Percentiles rank a stretch among this genome's conserved stretches.
Conservation (phyloP, 768 basidiomycete species). For the Leccinum ochraceum region DNA sequence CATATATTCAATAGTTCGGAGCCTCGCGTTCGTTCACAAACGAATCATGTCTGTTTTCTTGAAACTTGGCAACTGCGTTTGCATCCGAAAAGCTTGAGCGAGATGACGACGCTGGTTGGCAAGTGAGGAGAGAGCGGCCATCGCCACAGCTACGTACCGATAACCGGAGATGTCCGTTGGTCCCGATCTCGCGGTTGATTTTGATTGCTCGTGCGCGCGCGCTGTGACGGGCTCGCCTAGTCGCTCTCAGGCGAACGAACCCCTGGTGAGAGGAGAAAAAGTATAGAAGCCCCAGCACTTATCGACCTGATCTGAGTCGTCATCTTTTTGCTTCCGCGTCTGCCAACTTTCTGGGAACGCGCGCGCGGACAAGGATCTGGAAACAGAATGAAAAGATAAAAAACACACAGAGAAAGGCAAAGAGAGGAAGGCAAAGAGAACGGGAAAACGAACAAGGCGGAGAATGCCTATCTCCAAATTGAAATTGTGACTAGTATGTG, state of each 20-base stretch:
- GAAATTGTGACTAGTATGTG: constrained; percentile 16
- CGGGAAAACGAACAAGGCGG: not conserved
- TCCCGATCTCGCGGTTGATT: not conserved
- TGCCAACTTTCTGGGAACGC: constrained; percentile 1
- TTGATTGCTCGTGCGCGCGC: not conserved
- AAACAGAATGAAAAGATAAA: not conserved
- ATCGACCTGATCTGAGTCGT: constrained; percentile 7
- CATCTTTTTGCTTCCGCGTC: not conserved
- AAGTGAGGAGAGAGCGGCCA: not conserved
- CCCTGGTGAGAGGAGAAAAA: not conserved
- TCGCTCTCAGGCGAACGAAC: not conserved
- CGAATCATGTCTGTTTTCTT: not conserved
- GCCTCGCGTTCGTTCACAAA: not conserved
- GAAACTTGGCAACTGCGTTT: not conserved
- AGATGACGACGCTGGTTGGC: not conserved
- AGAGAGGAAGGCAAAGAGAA: not conserved
- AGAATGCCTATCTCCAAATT: not conserved
- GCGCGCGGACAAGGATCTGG: constrained; percentile 11
- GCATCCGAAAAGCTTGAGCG: not conserved
- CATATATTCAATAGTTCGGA: too few species aligned
- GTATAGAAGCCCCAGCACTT: not conserved
- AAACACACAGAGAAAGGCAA: not conserved
- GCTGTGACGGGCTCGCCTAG: not conserved
- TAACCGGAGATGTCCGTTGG: not conserved
- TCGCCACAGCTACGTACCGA: not conserved